phyloP scores from a whole-genome alignment of 495 filamentous ascomycete genomes.

The Aspergillus sparsus region DNA sequence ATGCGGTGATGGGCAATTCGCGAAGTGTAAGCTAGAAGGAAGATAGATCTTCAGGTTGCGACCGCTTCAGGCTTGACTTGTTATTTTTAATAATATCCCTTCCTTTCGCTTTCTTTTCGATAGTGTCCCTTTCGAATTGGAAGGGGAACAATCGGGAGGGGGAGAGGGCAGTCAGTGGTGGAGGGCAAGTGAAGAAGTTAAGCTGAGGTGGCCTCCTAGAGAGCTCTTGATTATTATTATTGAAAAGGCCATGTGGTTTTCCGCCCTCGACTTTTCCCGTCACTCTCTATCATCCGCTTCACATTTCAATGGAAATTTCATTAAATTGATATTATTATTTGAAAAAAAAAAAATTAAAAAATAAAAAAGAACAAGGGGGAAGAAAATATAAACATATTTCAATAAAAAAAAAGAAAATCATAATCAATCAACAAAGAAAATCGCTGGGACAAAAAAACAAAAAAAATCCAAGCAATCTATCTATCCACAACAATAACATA shows the following conservation, averaged over 20 bases:
- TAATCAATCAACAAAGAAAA: neutral
- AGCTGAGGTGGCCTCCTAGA: conserved; percentile 31
- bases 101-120: neutral
- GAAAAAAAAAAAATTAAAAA: neutral
- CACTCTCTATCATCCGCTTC: neutral
- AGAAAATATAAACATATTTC: neutral
- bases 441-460: too few relatives aligned
- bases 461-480: too few relatives aligned
- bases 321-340: neutral
- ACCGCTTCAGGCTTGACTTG: too few relatives aligned
- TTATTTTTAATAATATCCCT: too few relatives aligned
- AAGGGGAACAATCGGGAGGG: neutral
- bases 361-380: neutral
- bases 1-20: neutral
- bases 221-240: conserved; percentile 1
- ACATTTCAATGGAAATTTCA: neutral
- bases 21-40: neutral
- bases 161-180: neutral
- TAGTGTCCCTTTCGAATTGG: neutral
- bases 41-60: too few relatives aligned
- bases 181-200: neutral
- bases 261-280: neutral
- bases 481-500: too few relatives aligned
- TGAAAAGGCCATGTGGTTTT: conserved; percentile 22
- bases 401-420: neutral